A percentile compares a stretch with the other conserved stretches of the same genome.
These are phyloP conservation scores for Pseudozyma tsukubaensis DNA, from an alignment of 1,284 basidiomycete species.

Conservation along the genomic window DNA sequence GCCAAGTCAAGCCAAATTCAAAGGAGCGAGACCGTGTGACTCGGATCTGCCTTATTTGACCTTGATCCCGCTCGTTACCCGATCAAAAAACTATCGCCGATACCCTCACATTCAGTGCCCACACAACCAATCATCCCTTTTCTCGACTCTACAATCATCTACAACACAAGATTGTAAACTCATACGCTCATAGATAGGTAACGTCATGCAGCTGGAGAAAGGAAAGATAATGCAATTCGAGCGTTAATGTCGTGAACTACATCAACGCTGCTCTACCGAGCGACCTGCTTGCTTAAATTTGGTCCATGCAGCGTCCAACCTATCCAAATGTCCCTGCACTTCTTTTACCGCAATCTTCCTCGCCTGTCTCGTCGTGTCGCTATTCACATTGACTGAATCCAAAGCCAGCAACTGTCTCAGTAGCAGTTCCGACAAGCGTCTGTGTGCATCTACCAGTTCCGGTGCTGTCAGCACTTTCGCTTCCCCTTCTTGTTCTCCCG, in stretches of 20 bases:
- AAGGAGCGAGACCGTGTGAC: background rate
- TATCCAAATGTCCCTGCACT: slow-evolving; percentile 63
- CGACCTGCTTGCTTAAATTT: slow-evolving; percentile 21
- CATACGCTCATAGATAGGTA: no score
- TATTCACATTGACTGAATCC: slow-evolving; percentile 59
- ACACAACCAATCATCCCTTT: background rate
- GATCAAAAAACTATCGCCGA: background rate
- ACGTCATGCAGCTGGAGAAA: no score
- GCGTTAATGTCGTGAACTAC: no score
- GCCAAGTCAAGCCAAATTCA: background rate
- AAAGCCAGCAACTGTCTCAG: slow-evolving; percentile 60
- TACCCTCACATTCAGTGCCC: background rate
- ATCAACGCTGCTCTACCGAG: no score
- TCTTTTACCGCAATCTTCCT: slow-evolving; percentile 64
- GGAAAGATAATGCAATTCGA: no score
- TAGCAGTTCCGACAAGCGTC: slow-evolving; percentile 60
- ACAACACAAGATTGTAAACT: background rate
- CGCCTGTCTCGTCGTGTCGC: slow-evolving; percentile 55
- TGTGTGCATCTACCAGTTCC: slow-evolving; percentile 50
- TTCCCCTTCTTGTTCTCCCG: background rate
- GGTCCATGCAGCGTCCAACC: slow-evolving; percentile 62
- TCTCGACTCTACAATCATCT: background rate
- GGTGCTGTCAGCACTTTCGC: background rate
- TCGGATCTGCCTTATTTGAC: background rate
- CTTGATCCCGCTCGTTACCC: background rate